phyloP scores from a whole-genome alignment of 441 rosid genomes.

The Manihot esculenta region DNA sequence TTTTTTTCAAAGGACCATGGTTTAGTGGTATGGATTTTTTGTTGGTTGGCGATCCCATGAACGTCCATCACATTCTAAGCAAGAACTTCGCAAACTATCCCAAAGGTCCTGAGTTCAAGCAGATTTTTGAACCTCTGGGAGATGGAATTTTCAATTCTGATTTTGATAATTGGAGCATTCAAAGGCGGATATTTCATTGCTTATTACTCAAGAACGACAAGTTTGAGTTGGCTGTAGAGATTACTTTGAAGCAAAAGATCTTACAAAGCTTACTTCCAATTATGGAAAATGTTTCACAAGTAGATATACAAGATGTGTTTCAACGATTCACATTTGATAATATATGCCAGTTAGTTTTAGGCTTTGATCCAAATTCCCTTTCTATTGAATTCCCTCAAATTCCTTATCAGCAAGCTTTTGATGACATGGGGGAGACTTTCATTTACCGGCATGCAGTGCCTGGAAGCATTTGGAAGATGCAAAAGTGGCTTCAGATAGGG shows the following conservation, averaged over 20 bases:
- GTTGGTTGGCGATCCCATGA: conserved; percentile 24
- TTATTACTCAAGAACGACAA: conserved; percentile 3
- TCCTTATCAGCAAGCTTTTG: too few relatives aligned
- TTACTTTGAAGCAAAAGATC: conserved; percentile 3
- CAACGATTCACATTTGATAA: conserved; percentile 9
- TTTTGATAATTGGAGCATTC: neutral
- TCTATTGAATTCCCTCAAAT: too few relatives aligned
- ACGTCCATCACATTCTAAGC: conserved; percentile 25
- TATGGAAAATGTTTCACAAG: too few relatives aligned
- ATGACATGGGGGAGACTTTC: conserved; percentile 21
- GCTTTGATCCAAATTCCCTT: too few relatives aligned
- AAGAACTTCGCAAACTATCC: conserved; percentile 21
- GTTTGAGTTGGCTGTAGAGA: conserved; percentile 2
- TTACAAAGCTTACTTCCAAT: too few relatives aligned
- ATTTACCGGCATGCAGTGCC: conserved; percentile 27
- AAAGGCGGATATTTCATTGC: conserved; percentile 12
- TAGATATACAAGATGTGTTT: conserved; percentile 21
- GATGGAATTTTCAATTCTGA: conserved; percentile 32
- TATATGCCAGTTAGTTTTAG: too few relatives aligned
- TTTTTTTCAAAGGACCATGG: conserved; percentile 33
- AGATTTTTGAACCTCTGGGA: neutral
- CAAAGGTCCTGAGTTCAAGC: conserved; percentile 26
- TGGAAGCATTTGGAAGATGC: conserved; percentile 2
- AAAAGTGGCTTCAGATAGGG: conserved; percentile 26
- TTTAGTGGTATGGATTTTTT: conserved; percentile 22